phyloP scores from a whole-genome alignment of 352 stramenopile genomes.

The Phytophthora citricola region DNA sequence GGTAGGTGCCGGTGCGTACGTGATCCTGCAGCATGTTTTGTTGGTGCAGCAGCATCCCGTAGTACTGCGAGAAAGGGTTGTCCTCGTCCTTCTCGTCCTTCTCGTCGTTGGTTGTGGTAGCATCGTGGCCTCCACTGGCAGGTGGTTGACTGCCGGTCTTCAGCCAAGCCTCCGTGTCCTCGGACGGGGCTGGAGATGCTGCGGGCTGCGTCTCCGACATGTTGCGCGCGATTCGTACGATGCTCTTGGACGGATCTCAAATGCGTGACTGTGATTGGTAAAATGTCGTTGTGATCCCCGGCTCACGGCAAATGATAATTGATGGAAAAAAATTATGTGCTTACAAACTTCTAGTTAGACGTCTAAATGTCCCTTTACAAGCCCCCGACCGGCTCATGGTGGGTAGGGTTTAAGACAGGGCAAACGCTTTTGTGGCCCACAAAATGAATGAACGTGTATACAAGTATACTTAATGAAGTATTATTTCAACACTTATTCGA shows the following conservation, averaged over 20 bases:
- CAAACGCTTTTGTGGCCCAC: too few relatives aligned
- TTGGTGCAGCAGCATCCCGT: constrained; percentile 97
- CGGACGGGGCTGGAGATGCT: constrained; percentile 1
- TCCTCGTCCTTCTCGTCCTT: constrained; percentile 56
- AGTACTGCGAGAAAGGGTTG: constrained; percentile 95
- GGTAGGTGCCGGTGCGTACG: constrained; percentile 98
- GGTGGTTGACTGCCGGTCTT: constrained; percentile 10
- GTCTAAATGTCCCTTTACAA: too few relatives aligned
- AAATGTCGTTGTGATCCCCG: too few relatives aligned
- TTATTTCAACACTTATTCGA: too few relatives aligned
- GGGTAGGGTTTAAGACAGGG: too few relatives aligned
- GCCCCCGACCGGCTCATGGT: too few relatives aligned
- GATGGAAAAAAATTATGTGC: too few relatives aligned
- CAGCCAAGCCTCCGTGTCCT: constrained; percentile 15
- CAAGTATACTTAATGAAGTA: too few relatives aligned
- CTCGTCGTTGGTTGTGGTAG: constrained; percentile 3
- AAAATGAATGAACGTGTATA: too few relatives aligned
- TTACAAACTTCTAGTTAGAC: too few relatives aligned
- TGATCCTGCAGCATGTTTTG: constrained; percentile 99
- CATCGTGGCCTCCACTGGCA: neutral
- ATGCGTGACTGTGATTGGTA: constrained; percentile 6
- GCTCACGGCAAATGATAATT: too few relatives aligned
- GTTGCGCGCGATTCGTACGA: neutral
- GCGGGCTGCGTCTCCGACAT: constrained; percentile 9
- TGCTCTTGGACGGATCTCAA: constrained; percentile 2